Evolutionary conservation across 129 eudicot genomes (phyloP), one percentile per base, ranked within the genome.

Genomic region (Artemisia annua): DNA sequence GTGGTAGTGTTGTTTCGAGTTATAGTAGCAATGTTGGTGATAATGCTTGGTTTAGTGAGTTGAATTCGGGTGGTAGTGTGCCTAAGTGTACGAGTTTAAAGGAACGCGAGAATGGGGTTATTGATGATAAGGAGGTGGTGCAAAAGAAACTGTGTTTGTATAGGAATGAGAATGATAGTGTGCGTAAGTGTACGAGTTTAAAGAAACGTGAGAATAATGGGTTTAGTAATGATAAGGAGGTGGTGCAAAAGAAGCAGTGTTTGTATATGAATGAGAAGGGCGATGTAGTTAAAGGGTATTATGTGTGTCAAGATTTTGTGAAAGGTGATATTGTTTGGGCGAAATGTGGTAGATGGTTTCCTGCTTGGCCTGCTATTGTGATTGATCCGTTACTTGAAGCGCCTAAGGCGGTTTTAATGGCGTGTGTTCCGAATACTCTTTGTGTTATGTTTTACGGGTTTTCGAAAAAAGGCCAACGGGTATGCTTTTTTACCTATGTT

Each of bases 291-390:
- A 79, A 75, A 24, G 85, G 82, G 44, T 75, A 71, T 52, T 85
- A 85, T 69, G 81, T 78, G 49, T 81, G 91, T 43, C 66, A 78
- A 60, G 85, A 91, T 65, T 91, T 92, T 78, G 63, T 84, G n/a
- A 56, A 50, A 61, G 92, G 88, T 7, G 95, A 87, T 81, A 68
- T 85, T 62, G 97, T 93, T 48, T 87, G 95, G 98, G 98, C 95
- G 0, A 93, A 93, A 79, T 87, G 95, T 51, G 87, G 90, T 8
- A 93, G 85, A 54, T 63, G 81, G 35, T 84, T 71, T 49, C 87
- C 98, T 0, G 90, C 92, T 63, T 93, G 98, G 98, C 98, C 96
- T 0, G 96, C 95, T 52, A 70, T 89, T 53, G 98, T 86, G 55
- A 85, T 92, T 48, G 96, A 92, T 48, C 98, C 98, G 3, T 48